Evolutionary conservation across 371 early-diverging fungal species (phyloP), one percentile per base, ranked within the genome.

Genomic region (Lichtheimia hyalospora): DNA sequence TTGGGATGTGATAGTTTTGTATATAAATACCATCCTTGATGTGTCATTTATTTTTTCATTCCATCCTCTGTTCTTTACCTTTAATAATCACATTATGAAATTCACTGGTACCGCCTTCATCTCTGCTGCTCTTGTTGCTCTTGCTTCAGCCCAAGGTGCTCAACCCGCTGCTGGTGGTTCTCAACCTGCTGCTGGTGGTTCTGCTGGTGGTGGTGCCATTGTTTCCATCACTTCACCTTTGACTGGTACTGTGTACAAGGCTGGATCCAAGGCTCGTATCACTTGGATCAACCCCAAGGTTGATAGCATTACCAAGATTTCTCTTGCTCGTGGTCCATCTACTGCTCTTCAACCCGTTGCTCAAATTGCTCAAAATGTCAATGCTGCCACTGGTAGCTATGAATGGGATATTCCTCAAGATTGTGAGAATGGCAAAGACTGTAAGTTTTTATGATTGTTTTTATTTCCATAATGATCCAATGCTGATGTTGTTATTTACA

Each of bases 281-380:
- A 58, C 70, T 8, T 70, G 70, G 70, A 55, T 66, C 49, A 70
- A 66, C 27, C 63, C 70, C 49, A n/a, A 27, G 2, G 61, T 61
- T 3, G 57, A 57, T 2, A 63, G 52, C 6, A 62, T 70, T 49
- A 34, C 66, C 14, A 54, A 63, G 52, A 63, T 70, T 25, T 50
- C 53, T 21, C 52, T 70, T 25, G 70, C 62, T 25, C 39, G 49
- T 13, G 70, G 70, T 55, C 66, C 65, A 10, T 49, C 63, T 34
- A 54, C 55, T 23, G 70, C 70, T 43, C 49, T 70, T 13, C 70
- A 70, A 52, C 70, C 70, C 41, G 53, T 70, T 7, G 54, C 43
- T 10, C 39, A 49, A n/a, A 66, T 70, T 51, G 66, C 63, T 25
- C 48, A 55, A 21, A 66, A 66, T 52, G 66, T 70, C 23, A 28